Conservation (phyloP, 2,329 filamentous ascomycete genomes). For the Geosmithia flava region DNA sequence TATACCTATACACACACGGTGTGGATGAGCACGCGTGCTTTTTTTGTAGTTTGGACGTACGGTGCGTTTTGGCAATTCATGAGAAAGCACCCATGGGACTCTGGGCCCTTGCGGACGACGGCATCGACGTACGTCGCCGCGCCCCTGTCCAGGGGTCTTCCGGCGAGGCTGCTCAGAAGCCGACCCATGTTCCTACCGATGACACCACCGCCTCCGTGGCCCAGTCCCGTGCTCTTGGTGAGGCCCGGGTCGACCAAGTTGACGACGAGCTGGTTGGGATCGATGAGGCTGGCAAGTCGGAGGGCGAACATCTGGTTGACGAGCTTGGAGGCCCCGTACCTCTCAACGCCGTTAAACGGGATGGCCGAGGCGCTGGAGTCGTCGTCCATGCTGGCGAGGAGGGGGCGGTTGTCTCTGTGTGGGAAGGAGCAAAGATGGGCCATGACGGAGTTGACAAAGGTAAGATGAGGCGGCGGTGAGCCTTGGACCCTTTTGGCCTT, state of each 20-base stretch:
- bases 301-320: constrained; percentile 20
- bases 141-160: constrained; percentile 20
- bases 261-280: constrained; percentile 17
- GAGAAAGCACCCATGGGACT: constrained; percentile 37
- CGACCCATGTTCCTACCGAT: neutral
- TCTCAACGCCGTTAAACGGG: constrained; percentile 9
- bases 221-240: constrained; percentile 11
- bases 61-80: constrained; percentile 32
- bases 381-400: constrained; percentile 15
- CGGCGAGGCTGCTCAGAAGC: constrained; percentile 8
- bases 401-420: constrained; percentile 9
- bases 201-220: constrained; percentile 4
- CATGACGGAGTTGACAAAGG: constrained; percentile 15
- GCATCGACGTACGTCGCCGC: constrained; percentile 36
- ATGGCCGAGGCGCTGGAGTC: constrained; percentile 3
- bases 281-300: constrained; percentile 21
- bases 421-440: constrained; percentile 13
- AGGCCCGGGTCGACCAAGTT: constrained; percentile 22
- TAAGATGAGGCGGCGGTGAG: constrained; percentile 8
- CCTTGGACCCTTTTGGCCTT: constrained; percentile 8
- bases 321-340: constrained; percentile 17
- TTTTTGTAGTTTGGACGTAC: too few species aligned
- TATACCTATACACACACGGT: neutral
- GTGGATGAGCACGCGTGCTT: too few species aligned
- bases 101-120: constrained; percentile 24